Percentiles rank a stretch among this genome's conserved stretches.
These are phyloP conservation scores for Lachancea sp. DNA, from an alignment of 805 yeast genomes.

Conservation along the genomic window DNA sequence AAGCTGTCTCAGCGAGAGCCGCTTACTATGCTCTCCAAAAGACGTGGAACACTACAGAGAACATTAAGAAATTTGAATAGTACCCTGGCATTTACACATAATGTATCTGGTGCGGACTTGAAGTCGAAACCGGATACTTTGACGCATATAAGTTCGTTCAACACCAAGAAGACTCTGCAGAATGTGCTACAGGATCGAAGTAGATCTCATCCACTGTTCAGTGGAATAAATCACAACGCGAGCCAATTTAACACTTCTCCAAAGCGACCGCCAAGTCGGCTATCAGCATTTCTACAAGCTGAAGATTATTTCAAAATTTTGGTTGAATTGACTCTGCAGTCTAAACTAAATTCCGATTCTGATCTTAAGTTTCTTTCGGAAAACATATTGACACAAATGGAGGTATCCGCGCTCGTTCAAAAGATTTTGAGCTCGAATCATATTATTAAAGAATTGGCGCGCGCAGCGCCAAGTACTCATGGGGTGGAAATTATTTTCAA, in stretches of 20 bases:
- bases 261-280: constrained; percentile 1
- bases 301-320: constrained; percentile 10
- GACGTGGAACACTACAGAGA: background rate
- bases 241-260: background rate
- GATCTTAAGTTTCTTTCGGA: constrained; percentile 7
- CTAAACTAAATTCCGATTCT: constrained; percentile 1
- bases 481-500: constrained; percentile 14
- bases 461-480: constrained; percentile 12
- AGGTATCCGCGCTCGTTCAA: constrained; percentile 14
- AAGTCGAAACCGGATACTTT: background rate
- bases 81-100: constrained; percentile 8
- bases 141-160: background rate
- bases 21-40: constrained; percentile 5
- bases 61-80: constrained; percentile 13
- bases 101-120: background rate
- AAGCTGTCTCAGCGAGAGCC: background rate
- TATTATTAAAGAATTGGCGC: constrained; percentile 9
- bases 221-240: background rate
- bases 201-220: background rate
- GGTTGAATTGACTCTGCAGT: constrained; percentile 12
- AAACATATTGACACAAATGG: constrained; percentile 9
- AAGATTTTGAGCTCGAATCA: constrained; percentile 9
- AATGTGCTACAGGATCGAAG: background rate
- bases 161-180: background rate
- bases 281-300: background rate